phyloP scores from a whole-genome alignment of 208 protist genomes.

The Crithidia acanthocephali region DNA sequence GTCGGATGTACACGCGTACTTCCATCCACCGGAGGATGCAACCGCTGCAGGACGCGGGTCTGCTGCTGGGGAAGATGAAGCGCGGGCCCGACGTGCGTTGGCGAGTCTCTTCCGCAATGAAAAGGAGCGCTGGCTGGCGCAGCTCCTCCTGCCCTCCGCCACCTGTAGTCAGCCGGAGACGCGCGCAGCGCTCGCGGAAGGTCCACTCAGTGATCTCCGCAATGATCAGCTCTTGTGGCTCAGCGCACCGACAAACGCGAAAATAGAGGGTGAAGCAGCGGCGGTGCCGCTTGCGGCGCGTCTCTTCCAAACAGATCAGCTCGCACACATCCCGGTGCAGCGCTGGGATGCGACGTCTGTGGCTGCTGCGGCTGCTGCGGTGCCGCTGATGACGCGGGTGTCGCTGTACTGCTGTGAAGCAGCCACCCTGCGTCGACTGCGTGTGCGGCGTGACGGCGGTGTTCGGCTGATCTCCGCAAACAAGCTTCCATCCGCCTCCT shows the following conservation, averaged over 20 bases:
- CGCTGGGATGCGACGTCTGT: too few species aligned
- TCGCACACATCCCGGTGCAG: constrained; percentile 4
- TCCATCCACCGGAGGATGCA: neutral
- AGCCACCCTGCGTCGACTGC: constrained; percentile 12
- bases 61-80: neutral
- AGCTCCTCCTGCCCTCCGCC: constrained; percentile 17
- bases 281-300: constrained; percentile 10
- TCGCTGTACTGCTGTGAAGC: constrained; percentile 24
- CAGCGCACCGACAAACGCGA: neutral
- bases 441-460: constrained; percentile 27
- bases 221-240: constrained; percentile 13
- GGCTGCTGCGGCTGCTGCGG: neutral
- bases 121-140: constrained; percentile 33
- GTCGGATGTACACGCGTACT: neutral
- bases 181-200: neutral
- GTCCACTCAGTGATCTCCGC: neutral
- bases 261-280: neutral
- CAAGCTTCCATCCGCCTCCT: neutral
- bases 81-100: neutral
- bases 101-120: constrained; percentile 2
- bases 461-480: neutral
- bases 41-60: neutral
- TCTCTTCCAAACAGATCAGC: constrained; percentile 13
- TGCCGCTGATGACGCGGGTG: constrained; percentile 24
- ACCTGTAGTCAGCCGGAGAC: too few species aligned